A percentile compares a stretch with the other conserved stretches of the same genome.
Conservation (phyloP, 208 protist species). For the Acanthamoeba triangularis region DNA sequence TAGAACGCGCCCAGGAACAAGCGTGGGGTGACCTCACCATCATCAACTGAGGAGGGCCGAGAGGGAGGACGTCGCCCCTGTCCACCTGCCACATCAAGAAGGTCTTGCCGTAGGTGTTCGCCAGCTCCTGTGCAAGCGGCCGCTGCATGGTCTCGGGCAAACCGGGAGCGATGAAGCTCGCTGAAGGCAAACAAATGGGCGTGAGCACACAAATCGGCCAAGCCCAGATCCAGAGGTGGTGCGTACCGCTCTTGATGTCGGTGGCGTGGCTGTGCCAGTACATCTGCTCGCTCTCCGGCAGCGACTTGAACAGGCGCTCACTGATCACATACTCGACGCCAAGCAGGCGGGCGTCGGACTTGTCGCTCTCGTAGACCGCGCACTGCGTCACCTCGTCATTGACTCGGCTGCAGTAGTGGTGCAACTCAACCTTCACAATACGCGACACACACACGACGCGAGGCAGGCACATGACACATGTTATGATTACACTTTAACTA, state of each 20-base stretch:
- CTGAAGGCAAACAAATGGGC: not conserved
- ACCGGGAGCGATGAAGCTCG: not conserved
- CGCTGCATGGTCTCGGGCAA: not conserved
- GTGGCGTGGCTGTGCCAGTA: slow-evolving; percentile 64
- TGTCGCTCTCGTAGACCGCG: slow-evolving; percentile 59
- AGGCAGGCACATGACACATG: not conserved
- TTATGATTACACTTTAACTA: too few species aligned
- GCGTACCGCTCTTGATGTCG: slow-evolving; percentile 64
- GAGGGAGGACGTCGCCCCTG: slow-evolving; percentile 22
- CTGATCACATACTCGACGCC: slow-evolving; percentile 63
- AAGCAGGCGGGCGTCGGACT: slow-evolving; percentile 10
- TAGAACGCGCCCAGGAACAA: not conserved
- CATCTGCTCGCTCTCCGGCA: not conserved
- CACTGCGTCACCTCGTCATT: slow-evolving; percentile 61
- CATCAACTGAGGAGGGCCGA: slow-evolving; percentile 49
- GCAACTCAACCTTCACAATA: not conserved
- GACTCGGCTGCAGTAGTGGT: slow-evolving; percentile 57
- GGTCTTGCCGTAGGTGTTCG: slow-evolving; percentile 63
- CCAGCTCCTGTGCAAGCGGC: slow-evolving; percentile 17
- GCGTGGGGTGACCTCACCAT: not conserved
- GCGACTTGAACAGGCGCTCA: slow-evolving; percentile 13
- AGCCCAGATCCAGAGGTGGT: not conserved
- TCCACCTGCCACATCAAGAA: slow-evolving; percentile 42
- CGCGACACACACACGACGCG: not conserved
- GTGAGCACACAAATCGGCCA: not conserved